Evolutionary conservation across 768 basidiomycete species (phyloP).

Genomic region (Sarcodon aspratus): DNA sequence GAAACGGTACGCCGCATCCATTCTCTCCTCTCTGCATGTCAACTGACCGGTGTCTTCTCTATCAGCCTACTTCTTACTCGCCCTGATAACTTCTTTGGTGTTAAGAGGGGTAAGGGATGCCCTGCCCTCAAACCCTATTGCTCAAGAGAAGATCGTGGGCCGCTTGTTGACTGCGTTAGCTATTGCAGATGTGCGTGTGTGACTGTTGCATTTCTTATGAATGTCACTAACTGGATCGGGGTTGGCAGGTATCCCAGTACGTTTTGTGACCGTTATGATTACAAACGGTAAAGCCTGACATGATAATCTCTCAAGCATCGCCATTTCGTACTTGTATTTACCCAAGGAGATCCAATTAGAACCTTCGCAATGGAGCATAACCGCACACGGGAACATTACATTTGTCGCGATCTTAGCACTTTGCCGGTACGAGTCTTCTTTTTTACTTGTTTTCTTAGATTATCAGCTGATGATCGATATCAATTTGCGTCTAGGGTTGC

Average conservation of each 20-base stretch:
- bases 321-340: slow-evolving; percentile 42
- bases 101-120: slow-evolving; percentile 59
- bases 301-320: slow-evolving; percentile 30
- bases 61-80: slow-evolving; percentile 50
- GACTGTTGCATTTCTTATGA: background rate
- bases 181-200: slow-evolving; percentile 52
- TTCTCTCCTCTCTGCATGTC: background rate
- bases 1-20: slow-evolving; percentile 37
- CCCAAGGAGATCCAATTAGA: slow-evolving; percentile 43
- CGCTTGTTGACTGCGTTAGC: slow-evolving; percentile 51
- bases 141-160: slow-evolving; percentile 61
- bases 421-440: no score
- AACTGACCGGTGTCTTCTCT: background rate
- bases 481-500: slow-evolving; percentile 15
- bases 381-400: slow-evolving; percentile 72
- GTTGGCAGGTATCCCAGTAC: slow-evolving; percentile 50
- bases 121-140: slow-evolving; percentile 39
- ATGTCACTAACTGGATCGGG: background rate
- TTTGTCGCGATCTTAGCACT: slow-evolving; percentile 10
- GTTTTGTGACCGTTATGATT: no score
- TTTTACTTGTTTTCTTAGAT: no score
- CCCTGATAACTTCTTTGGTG: slow-evolving; percentile 53
- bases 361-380: slow-evolving; percentile 50
- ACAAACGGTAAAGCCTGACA: slow-evolving; percentile 7
- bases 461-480: no score